Evolutionary conservation across 2,329 filamentous ascomycete genomes (phyloP).

Genomic region (Xylaria sp.): DNA sequence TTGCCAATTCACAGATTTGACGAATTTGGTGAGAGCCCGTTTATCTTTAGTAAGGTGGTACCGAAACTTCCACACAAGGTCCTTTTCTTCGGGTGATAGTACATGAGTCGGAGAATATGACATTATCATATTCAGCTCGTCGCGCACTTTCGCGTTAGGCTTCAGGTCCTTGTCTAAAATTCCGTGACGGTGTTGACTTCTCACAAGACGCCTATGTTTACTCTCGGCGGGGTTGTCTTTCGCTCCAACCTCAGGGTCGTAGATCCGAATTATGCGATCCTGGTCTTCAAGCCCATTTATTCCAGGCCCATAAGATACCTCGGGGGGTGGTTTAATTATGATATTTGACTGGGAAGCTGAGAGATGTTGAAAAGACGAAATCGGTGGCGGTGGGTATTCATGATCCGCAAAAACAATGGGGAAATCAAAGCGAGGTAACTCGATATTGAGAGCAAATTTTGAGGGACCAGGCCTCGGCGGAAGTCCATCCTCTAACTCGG

Average conservation of each 20-base stretch:
- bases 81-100: constrained; percentile 88
- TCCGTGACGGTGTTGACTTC: constrained; percentile 89
- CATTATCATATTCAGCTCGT: constrained; percentile 90
- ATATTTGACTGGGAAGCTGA: constrained; percentile 70
- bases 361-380: constrained; percentile 74
- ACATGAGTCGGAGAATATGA: constrained; percentile 91
- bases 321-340: constrained; percentile 78
- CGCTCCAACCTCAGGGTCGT: constrained; percentile 90
- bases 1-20: constrained; percentile 96
- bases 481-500: constrained; percentile 46
- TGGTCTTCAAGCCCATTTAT: constrained; percentile 71
- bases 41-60: constrained; percentile 95
- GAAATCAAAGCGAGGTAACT: constrained; percentile 94
- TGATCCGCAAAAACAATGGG: constrained; percentile 94
- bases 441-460: constrained; percentile 84
- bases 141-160: constrained; percentile 92
- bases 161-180: constrained; percentile 94
- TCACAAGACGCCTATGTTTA: constrained; percentile 89
- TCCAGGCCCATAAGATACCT: constrained; percentile 88
- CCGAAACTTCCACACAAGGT: constrained; percentile 95
- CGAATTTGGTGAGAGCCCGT: constrained; percentile 90
- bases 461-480: constrained; percentile 54
- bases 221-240: constrained; percentile 92
- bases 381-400: constrained; percentile 84
- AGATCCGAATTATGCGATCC: constrained; percentile 78